Conservation (phyloP, 768 basidiomycete genomes). For the Grammothele lineata region DNA sequence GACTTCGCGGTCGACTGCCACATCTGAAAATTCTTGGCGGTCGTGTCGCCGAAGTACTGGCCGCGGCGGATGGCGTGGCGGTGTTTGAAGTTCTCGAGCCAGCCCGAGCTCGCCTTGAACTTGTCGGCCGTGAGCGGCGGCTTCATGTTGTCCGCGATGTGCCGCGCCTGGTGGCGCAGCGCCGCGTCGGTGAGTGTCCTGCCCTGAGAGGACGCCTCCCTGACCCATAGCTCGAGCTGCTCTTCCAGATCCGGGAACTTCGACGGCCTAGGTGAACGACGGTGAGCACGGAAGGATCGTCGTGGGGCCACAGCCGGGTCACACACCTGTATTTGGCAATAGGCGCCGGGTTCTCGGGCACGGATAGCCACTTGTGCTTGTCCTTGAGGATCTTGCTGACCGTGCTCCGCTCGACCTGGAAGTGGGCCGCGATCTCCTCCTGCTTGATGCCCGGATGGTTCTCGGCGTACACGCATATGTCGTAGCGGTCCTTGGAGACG, state of each 20-base stretch:
- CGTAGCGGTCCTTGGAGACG: constrained; percentile 67
- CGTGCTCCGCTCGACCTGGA: constrained; percentile 86
- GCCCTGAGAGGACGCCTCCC: constrained; percentile 44
- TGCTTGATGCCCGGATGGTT: constrained; percentile 68
- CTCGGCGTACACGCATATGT: constrained; percentile 65
- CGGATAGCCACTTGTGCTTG: constrained; percentile 76
- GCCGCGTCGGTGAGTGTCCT: constrained; percentile 59
- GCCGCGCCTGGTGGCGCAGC: constrained; percentile 63
- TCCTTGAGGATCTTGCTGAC: constrained; percentile 89
- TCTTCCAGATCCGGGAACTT: constrained; percentile 79
- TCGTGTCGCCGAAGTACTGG: constrained; percentile 45
- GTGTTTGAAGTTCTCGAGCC: constrained; percentile 90
- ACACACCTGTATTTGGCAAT: constrained; percentile 67
- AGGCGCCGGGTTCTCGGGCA: constrained; percentile 50
- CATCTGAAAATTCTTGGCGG: no score
- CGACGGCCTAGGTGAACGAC: constrained; percentile 47
- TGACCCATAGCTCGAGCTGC: constrained; percentile 57
- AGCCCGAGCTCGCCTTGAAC: constrained; percentile 91
- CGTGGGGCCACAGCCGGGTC: constrained; percentile 2
- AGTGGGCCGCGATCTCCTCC: constrained; percentile 76
- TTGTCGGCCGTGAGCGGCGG: constrained; percentile 63
- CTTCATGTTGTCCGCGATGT: constrained; percentile 43
- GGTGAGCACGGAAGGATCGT: constrained; percentile 3
- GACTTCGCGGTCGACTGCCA: no score
- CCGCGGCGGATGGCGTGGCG: constrained; percentile 74